A percentile compares a stretch with the other conserved stretches of the same genome.
These are phyloP conservation scores for Conticribra guillardii DNA, from an alignment of 108 stramenopile genomes.

Conservation along the genomic window DNA sequence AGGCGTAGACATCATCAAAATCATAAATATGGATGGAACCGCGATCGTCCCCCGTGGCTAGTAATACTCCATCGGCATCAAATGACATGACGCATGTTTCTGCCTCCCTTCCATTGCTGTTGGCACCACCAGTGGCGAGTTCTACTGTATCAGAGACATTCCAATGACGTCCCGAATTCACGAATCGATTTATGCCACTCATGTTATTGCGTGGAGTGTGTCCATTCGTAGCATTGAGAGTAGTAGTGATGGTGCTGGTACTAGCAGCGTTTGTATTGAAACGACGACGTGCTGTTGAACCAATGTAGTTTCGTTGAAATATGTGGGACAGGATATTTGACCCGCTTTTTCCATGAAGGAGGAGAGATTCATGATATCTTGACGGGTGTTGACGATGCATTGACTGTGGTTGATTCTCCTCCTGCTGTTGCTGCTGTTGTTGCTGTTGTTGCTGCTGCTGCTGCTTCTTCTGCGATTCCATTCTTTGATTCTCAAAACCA, in stretches of 20 bases:
- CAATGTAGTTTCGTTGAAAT: neutral
- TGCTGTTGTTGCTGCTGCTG: neutral
- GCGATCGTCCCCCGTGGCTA: conserved; percentile 40
- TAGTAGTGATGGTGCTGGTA: too few relatives aligned
- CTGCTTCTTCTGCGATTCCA: neutral
- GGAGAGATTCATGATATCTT: neutral
- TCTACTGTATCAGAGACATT: neutral
- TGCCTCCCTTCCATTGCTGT: neutral
- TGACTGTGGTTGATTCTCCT: neutral
- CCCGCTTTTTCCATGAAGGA: neutral
- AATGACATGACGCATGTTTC: neutral
- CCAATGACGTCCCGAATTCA: neutral
- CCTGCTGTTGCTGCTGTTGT: neutral
- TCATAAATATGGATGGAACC: conserved; percentile 45
- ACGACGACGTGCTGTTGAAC: neutral
- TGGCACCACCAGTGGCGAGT: neutral
- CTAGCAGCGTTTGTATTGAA: too few relatives aligned
- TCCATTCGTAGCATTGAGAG: neutral
- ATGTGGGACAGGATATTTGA: neutral
- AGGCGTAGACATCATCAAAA: conserved; percentile 49
- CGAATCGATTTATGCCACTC: neutral
- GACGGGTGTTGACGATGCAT: neutral
- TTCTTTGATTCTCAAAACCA: neutral
- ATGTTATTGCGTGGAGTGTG: neutral
- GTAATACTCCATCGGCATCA: conserved; percentile 1